phyloP scores from a whole-genome alignment of 495 filamentous ascomycete species.

The Neurospora africana region DNA sequence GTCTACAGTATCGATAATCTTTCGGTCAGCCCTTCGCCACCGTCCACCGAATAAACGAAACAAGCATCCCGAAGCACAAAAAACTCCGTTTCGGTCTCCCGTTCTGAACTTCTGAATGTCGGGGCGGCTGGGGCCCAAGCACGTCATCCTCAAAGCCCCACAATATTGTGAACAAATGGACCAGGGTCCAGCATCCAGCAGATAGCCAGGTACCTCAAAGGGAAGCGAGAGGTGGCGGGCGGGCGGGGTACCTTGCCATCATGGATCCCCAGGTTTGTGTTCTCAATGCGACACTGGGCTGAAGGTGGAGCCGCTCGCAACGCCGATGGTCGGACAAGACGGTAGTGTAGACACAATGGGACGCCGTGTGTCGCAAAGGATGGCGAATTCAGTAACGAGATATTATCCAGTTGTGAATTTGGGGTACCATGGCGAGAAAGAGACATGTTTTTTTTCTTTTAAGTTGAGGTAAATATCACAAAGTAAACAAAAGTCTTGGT shows the following conservation, averaged over 20 bases:
- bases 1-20: neutral
- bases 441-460: neutral
- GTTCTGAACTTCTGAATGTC: neutral
- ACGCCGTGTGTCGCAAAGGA: neutral
- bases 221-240: neutral
- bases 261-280: neutral
- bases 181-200: neutral
- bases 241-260: neutral
- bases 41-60: neutral
- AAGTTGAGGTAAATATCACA: neutral
- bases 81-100: neutral
- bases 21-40: neutral
- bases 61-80: neutral
- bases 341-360: neutral
- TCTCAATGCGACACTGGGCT: neutral
- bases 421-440: neutral
- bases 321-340: neutral
- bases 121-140: slow-evolving; percentile 3
- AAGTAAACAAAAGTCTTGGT: neutral
- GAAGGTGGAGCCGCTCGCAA: neutral
- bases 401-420: neutral
- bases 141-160: slow-evolving; percentile 15
- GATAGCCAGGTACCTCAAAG: neutral
- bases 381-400: neutral
- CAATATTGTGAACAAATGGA: neutral